Conservation (phyloP, 2,329 filamentous ascomycete genomes). For the Penicillium digitatum region DNA sequence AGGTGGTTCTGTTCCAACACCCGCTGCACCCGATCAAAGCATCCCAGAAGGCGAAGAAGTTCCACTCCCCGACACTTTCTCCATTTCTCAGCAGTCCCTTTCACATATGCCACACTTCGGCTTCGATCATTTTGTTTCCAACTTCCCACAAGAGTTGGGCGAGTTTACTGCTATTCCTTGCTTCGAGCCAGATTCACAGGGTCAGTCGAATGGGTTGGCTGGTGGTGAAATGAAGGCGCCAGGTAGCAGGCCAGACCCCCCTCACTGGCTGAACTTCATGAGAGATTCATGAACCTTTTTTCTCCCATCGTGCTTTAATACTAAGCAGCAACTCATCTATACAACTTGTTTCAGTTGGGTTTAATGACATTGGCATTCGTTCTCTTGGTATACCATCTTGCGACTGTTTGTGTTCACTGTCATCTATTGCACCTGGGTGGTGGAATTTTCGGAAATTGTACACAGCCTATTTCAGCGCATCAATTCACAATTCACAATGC, state of each 20-base stretch:
- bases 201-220: constrained; percentile 13
- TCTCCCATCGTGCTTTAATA: not conserved
- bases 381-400: constrained; percentile 19
- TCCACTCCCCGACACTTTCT: constrained; percentile 27
- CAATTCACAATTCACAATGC: not conserved
- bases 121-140: constrained; percentile 41
- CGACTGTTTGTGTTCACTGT: not conserved
- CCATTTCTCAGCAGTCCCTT: constrained; percentile 28
- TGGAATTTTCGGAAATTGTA: not conserved
- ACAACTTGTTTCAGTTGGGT: not conserved
- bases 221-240: constrained; percentile 26
- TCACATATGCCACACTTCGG: constrained; percentile 35
- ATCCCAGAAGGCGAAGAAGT: constrained; percentile 24
- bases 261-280: constrained; percentile 37
- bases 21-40: constrained; percentile 9
- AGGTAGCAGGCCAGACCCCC: constrained; percentile 22
- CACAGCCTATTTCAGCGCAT: not conserved
- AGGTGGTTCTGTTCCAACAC: constrained; percentile 3
- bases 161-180: constrained; percentile 42
- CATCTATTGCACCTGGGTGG: not conserved
- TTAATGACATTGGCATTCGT: constrained; percentile 3
- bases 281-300: constrained; percentile 16
- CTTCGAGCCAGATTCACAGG: constrained; percentile 35
- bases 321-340: not conserved
- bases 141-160: constrained; percentile 40